Base-by-base conservation (phyloP, 495 filamentous ascomycete species). In the Aspergillus indologenus region DNA sequence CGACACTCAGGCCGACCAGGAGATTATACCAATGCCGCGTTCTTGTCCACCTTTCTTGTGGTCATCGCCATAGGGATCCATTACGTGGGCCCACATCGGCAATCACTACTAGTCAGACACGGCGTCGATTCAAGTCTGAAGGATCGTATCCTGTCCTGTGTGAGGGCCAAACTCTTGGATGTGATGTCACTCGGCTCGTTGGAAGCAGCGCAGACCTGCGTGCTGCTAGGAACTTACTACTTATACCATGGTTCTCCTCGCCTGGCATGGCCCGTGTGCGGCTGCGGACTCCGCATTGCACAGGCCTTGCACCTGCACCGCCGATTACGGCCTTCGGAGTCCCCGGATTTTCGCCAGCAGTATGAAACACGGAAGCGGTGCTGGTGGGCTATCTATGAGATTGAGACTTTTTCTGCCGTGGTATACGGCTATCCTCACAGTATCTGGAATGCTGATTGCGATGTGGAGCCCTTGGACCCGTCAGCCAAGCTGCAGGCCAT, bases 301-400 rank as follows among this genome's bases (percentile, higher is more conserved):
- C 71, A 75, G 54, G 72, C 74, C 17, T 51, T 77, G 18, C 65
- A 67, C 29, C 26, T 77, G 3, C 74, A 77, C 62, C 68, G 70
- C 7, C 66, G 58, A 42, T 8, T 58, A 3, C 22, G 47, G 11
- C 15, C 34, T 24, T 20, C 43, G 49, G 53, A 21, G 24, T 22
- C 8, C 8, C 22, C 56, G 0, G 53, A 44, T 12, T 44, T 29
- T 43, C 61, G 48, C 4, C 61, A 44, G 21, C 52, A 62, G n/a
- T 54, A 62, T 23, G 71, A 74, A 57, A 65, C 69, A 1, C 40
- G 70, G n/a, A 77, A 75, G 45, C 64, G 71, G 6, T 69, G 72
- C 15, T 77, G 74, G 74, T 75, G 74, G 68, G 71, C 72, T 19
- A 73, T 74, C 18, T 77, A 75, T 46, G 73, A 72, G 17, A 73